Percentiles rank a stretch among this genome's conserved stretches.
Conservation (phyloP, 2,329 filamentous ascomycete genomes). For the Paecilomyces fulvus region DNA sequence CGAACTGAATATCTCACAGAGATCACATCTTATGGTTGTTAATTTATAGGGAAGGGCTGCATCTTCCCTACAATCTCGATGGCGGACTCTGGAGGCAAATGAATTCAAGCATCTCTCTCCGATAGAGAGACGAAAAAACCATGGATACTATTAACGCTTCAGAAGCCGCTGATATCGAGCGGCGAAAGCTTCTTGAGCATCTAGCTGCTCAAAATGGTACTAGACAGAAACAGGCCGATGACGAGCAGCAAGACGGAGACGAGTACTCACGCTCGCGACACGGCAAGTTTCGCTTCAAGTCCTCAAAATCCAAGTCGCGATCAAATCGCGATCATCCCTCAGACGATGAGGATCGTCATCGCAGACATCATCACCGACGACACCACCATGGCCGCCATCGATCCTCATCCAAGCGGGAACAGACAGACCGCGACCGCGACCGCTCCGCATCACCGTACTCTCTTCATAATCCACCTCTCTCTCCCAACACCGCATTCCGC, state of each 20-base stretch:
- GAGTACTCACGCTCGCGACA: conserved; percentile 10
- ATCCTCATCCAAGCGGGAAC: conserved; percentile 17
- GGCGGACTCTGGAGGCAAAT: background rate
- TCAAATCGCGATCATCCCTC: background rate
- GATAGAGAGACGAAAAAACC: background rate
- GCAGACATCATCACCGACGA: conserved; percentile 10
- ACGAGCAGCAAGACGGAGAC: background rate
- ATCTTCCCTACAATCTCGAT: background rate
- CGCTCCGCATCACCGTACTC: conserved; percentile 1
- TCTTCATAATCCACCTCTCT: conserved; percentile 31
- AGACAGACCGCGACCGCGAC: conserved; percentile 8
- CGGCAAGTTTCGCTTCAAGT: conserved; percentile 29
- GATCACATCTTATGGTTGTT: background rate
- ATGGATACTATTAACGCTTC: background rate
- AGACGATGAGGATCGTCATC: conserved; percentile 1
- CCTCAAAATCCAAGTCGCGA: conserved; percentile 8
- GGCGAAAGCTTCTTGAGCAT: background rate
- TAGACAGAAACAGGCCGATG: background rate
- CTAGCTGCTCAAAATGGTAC: background rate
- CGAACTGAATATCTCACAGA: background rate
- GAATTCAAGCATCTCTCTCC: background rate
- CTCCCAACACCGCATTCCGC: conserved; percentile 71
- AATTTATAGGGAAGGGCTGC: background rate
- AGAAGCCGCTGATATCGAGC: background rate
- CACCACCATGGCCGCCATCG: conserved; percentile 14